These are phyloP conservation scores for Acanthamoeba triangularis DNA, from an alignment of 208 protist genomes.

Conservation along the genomic window DNA sequence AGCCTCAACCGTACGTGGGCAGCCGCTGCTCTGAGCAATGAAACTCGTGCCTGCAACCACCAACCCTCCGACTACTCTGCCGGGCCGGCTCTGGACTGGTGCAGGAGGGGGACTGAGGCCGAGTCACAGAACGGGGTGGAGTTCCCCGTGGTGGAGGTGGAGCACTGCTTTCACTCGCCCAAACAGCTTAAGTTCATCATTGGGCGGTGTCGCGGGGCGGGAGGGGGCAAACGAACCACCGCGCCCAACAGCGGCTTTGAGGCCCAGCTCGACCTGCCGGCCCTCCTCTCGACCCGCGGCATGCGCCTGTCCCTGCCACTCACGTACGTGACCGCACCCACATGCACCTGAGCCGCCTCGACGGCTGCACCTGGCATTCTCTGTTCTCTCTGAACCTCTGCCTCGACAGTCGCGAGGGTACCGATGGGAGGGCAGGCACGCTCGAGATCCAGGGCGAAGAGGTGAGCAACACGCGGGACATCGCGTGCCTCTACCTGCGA, in stretches of 20 bases:
- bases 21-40: neutral
- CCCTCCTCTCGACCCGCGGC: neutral
- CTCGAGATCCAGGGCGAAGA: neutral
- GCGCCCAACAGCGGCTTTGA: neutral
- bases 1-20: neutral
- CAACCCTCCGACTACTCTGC: neutral
- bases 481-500: constrained; percentile 9
- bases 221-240: neutral
- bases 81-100: neutral
- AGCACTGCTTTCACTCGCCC: constrained; percentile 1
- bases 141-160: neutral
- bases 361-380: neutral
- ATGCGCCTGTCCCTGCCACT: constrained; percentile 13
- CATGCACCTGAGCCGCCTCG: neutral
- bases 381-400: neutral
- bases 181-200: constrained; percentile 7
- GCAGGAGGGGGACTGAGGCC: neutral
- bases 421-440: neutral
- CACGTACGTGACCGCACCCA: neutral
- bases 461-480: constrained; percentile 4
- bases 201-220: no score
- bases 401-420: neutral
- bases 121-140: neutral
- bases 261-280: neutral
- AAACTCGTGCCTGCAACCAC: neutral